Conservation (phyloP, 129 eudicot species). For the Deinandra increscens region DNA sequence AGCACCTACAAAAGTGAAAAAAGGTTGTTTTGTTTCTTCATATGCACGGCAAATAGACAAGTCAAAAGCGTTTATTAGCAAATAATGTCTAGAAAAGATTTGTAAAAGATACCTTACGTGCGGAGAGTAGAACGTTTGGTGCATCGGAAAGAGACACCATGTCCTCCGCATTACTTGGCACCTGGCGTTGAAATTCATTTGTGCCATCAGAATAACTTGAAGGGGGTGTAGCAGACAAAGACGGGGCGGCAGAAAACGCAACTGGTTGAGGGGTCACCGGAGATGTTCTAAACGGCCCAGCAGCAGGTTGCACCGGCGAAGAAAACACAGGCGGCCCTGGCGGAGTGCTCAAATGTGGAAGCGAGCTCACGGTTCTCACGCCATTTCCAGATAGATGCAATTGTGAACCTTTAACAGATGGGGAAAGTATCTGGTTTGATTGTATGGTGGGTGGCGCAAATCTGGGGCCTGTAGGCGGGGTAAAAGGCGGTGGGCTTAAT, state of each 20-base stretch:
- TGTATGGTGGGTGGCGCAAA: conserved; percentile 47
- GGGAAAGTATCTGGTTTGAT: conserved; percentile 49
- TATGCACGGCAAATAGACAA: not conserved
- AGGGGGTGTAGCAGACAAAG: conserved; percentile 65
- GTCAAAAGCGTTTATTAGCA: not conserved
- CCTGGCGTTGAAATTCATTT: conserved; percentile 49
- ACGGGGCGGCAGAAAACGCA: conserved; percentile 52
- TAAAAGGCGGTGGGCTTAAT: conserved; percentile 44
- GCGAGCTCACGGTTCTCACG: conserved; percentile 47
- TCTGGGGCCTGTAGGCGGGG: conserved; percentile 41
- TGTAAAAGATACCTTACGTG: conserved; percentile 63
- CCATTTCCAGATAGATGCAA: conserved; percentile 59
- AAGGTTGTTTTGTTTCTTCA: not conserved
- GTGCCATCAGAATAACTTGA: conserved; percentile 60
- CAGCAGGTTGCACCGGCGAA: conserved; percentile 85
- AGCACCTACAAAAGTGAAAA: conserved; percentile 40
- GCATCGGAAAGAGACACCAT: conserved; percentile 35
- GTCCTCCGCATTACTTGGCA: conserved; percentile 48
- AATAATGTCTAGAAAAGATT: not conserved
- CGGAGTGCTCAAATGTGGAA: conserved; percentile 79
- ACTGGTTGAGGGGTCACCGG: conserved; percentile 91
- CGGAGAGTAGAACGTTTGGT: conserved; percentile 80
- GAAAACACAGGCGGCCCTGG: conserved; percentile 96
- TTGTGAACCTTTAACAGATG: conserved; percentile 45
- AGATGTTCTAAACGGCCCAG: conserved; percentile 82